A percentile compares a stretch with the other conserved stretches of the same genome.
phyloP scores from a whole-genome alignment of 371 early-diverging fungal species.

The Capillidium rhysosporum region DNA sequence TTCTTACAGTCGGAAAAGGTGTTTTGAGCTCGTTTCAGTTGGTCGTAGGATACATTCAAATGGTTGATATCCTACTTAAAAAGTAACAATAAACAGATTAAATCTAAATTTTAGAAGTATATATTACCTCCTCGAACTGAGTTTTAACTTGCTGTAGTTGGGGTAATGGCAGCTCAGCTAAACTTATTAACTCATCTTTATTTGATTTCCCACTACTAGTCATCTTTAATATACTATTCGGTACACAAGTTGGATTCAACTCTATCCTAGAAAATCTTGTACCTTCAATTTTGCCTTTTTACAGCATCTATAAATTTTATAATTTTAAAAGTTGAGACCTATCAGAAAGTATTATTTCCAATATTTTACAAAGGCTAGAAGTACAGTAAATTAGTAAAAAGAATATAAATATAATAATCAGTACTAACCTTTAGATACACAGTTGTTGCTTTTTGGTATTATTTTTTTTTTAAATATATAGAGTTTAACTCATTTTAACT shows the following conservation, averaged over 20 bases:
- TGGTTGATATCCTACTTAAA: slow-evolving; percentile 65
- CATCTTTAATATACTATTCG: neutral
- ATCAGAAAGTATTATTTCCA: too few species aligned
- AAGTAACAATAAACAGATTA: neutral
- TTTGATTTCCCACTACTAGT: neutral
- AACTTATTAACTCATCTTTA: slow-evolving; percentile 26
- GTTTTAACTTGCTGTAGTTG: slow-evolving; percentile 65
- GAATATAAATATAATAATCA: too few species aligned
- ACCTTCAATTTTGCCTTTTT: neutral
- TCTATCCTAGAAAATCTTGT: neutral
- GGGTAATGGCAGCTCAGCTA: slow-evolving; percentile 58
- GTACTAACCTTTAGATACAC: too few species aligned
- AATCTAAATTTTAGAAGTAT: neutral
- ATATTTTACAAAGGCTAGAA: too few species aligned
- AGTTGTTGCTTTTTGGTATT: too few species aligned
- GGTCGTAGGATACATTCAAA: slow-evolving; percentile 59
- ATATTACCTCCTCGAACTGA: slow-evolving; percentile 62
- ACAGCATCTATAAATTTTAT: too few species aligned
- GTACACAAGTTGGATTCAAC: neutral
- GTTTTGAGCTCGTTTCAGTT: slow-evolving; percentile 69
- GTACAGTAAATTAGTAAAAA: too few species aligned
- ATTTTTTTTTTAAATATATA: too few species aligned
- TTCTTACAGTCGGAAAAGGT: slow-evolving; percentile 68
- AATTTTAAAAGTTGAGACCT: too few species aligned
- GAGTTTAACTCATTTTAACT: too few species aligned